Evolutionary conservation across 495 filamentous ascomycete genomes (phyloP), one percentile per base, ranked within the genome.

Genomic region (Penicillium desertorum): DNA sequence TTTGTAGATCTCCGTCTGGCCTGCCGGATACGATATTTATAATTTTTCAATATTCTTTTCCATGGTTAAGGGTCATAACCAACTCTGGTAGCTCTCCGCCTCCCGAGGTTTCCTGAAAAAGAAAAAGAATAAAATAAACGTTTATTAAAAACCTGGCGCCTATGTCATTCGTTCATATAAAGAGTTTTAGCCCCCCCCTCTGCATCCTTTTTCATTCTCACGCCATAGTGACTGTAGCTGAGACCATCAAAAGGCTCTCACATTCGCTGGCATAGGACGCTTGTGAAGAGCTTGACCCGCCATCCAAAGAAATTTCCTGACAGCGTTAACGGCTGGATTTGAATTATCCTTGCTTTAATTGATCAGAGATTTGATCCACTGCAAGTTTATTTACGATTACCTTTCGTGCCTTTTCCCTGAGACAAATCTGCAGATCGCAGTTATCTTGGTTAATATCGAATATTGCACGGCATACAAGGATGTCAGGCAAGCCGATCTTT

Each of bases 401-500:
- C 56, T 59, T 57, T 54, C 41, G 4, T 29, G 4, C 3, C 3
- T 20, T 17, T 32, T 20, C 9, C 41, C 23, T 45, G 14, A 29
- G 36, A 34, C 9, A 11, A 29, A 6, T 46, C 29, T 56, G 58
- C 46, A 56, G 32, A 39, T 20, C 22, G 16, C 37, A 42, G n/a
- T 56, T 56, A 6, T 41, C 32, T 19, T 6, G 30, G 32, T 6
- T 34, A 49, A 43, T 30, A 32, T 25, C 29, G 4, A 10, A 47
- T 61, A 32, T 23, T 22, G 51, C 29, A 59, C 32, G 20, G 42
- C 19, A 58, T 37, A 22, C 43, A 53, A 71, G 59, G n/a, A 91
- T 91, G 88, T 86, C 86, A 39, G 75, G 74, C 64, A 93, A 88
- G 66, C 89, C 91, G 41, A 89, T 98, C 66, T 96, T 96, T 62